Percentiles rank a stretch among this genome's conserved stretches.
Evolutionary conservation across 2,329 filamentous ascomycete species (phyloP).

Genomic region (Paecilomyces variotii): DNA sequence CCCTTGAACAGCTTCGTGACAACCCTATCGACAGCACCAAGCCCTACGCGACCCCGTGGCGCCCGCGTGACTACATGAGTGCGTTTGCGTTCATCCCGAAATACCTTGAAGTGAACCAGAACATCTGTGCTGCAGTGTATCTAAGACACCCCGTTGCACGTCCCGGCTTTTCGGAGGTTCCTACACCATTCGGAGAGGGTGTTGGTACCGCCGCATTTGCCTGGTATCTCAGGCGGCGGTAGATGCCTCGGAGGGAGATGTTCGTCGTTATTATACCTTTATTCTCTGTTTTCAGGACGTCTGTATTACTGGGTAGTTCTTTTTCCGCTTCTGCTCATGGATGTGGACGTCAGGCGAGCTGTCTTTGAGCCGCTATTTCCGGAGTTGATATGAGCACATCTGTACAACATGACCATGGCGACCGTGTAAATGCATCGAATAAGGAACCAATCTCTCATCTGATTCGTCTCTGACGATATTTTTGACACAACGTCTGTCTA

Average conservation of each 20-base stretch:
- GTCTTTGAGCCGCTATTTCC: slow-evolving; percentile 4
- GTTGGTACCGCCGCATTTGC: slow-evolving; percentile 78
- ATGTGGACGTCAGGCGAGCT: slow-evolving; percentile 12
- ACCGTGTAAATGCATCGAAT: slow-evolving; percentile 4
- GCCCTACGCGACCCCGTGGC: slow-evolving; percentile 88
- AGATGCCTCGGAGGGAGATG: slow-evolving; percentile 22
- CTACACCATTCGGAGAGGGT: slow-evolving; percentile 66
- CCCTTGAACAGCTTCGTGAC: slow-evolving; percentile 58
- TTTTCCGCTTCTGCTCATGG: slow-evolving; percentile 10
- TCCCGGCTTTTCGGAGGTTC: slow-evolving; percentile 70
- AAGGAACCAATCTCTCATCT: neutral
- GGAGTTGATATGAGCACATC: slow-evolving; percentile 3
- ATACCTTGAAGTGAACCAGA: slow-evolving; percentile 97
- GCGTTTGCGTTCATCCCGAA: slow-evolving; percentile 91
- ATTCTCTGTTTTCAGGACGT: slow-evolving; percentile 11
- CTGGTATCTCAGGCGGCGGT: slow-evolving; percentile 85
- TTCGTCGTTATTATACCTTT: slow-evolving; percentile 9
- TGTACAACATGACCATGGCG: slow-evolving; percentile 4
- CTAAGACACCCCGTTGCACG: slow-evolving; percentile 86
- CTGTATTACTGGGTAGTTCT: slow-evolving; percentile 30
- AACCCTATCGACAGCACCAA: slow-evolving; percentile 71
- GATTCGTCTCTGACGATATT: neutral
- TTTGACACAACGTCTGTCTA: neutral
- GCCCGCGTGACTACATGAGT: slow-evolving; percentile 75
- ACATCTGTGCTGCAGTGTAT: slow-evolving; percentile 92